Conservation (phyloP, 2,329 filamentous ascomycete species). For the Cladorrhinum sp. region DNA sequence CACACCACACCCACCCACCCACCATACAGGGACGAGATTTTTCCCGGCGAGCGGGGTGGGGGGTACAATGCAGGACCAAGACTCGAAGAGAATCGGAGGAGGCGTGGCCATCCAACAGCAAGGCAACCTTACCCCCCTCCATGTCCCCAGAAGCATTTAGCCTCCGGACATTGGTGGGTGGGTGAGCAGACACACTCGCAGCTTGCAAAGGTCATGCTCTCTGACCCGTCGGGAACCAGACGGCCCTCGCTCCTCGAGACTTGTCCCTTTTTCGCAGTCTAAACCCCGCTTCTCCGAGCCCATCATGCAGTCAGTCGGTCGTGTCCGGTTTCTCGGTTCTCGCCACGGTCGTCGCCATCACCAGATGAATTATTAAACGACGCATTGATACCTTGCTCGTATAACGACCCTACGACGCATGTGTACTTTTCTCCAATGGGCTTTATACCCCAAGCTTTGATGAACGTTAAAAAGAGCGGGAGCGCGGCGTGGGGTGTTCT, state of each 20-base stretch:
- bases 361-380: neutral
- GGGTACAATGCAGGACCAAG: neutral
- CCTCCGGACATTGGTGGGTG: conserved; percentile 1
- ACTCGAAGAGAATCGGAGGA: neutral
- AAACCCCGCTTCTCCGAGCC: conserved; percentile 4
- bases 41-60: conserved; percentile 1
- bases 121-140: neutral
- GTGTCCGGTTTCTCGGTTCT: neutral
- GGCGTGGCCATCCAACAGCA: neutral
- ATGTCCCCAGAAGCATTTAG: neutral
- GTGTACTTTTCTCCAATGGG: neutral
- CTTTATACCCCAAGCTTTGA: conserved; percentile 11
- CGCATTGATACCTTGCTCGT: neutral
- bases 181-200: conserved; percentile 8
- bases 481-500: conserved; percentile 22
- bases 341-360: neutral
- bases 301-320: neutral
- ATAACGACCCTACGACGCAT: neutral
- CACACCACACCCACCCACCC: neutral
- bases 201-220: conserved; percentile 9
- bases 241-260: neutral
- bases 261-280: neutral
- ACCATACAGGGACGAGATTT: neutral
- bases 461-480: conserved; percentile 11
- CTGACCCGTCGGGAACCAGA: neutral